phyloP scores from a whole-genome alignment of 2,329 filamentous ascomycete genomes.

The Microdochium bolleyi region DNA sequence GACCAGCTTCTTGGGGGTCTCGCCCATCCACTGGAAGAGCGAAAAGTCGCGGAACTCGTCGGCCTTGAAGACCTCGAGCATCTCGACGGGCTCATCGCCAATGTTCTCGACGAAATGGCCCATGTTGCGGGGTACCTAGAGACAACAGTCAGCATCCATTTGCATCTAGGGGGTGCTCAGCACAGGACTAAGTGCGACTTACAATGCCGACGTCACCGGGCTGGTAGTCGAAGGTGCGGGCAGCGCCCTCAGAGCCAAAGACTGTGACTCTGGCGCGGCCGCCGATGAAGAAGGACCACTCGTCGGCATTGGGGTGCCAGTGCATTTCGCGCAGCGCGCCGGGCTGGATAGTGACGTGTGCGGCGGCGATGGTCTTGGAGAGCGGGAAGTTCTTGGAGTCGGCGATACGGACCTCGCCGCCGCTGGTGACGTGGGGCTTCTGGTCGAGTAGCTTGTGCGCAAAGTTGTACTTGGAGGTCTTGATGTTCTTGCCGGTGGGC shows the following conservation, averaged over 20 bases:
- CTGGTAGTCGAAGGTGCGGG: slow-evolving; percentile 68
- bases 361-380: slow-evolving; percentile 65
- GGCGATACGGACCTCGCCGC: slow-evolving; percentile 65
- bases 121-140: slow-evolving; percentile 57
- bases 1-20: slow-evolving; percentile 60
- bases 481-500: slow-evolving; percentile 51
- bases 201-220: slow-evolving; percentile 69
- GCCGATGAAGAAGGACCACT: slow-evolving; percentile 73
- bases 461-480: slow-evolving; percentile 61
- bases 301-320: slow-evolving; percentile 73
- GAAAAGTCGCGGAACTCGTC: slow-evolving; percentile 67
- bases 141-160: no score
- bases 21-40: slow-evolving; percentile 68
- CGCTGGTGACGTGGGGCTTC: slow-evolving; percentile 55
- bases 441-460: slow-evolving; percentile 67
- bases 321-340: slow-evolving; percentile 73
- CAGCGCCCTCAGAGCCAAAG: slow-evolving; percentile 60
- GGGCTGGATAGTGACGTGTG: slow-evolving; percentile 62
- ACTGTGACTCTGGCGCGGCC: slow-evolving; percentile 68
- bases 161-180: no score
- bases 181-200: not conserved
- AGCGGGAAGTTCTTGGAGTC: slow-evolving; percentile 72
- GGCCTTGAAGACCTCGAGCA: slow-evolving; percentile 67
- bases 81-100: slow-evolving; percentile 66
- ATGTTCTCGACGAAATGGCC: slow-evolving; percentile 79